A percentile compares a stretch with the other conserved stretches of the same genome.
Conservation (phyloP, 176 grass and related monocot species). For the Chrysopogon serrulatus region DNA sequence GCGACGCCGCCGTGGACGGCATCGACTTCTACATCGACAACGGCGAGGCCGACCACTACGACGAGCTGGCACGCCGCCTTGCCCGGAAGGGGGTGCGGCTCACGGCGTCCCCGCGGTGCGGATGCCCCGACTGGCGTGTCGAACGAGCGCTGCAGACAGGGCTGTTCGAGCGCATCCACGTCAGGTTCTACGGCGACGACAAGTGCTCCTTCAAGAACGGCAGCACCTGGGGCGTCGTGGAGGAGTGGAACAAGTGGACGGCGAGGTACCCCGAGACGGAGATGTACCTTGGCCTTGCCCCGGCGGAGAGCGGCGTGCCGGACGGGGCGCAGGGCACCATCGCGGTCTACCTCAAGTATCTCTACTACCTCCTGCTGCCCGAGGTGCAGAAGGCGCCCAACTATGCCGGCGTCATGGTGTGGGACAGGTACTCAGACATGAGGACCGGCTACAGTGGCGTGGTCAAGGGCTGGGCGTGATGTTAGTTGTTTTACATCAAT, state of each 20-base stretch:
- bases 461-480: too few species aligned
- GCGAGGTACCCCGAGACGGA: background rate
- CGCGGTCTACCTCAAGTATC: background rate
- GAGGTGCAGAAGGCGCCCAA: background rate
- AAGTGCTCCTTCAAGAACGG: conserved; percentile 17
- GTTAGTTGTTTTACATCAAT: too few species aligned
- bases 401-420: background rate
- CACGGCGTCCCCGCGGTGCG: conserved; percentile 45
- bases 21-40: too few species aligned
- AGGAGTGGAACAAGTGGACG: conserved; percentile 23
- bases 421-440: too few species aligned
- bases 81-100: background rate
- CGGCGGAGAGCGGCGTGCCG: background rate
- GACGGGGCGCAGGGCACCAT: background rate
- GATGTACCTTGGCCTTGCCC: background rate
- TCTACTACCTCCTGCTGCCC: background rate
- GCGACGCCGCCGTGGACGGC: too few species aligned
- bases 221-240: background rate
- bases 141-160: conserved; percentile 28
- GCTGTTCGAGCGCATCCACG: conserved; percentile 58
- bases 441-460: too few species aligned
- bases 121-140: conserved; percentile 30
- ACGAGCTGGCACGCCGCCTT: background rate
- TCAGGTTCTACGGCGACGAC: conserved; percentile 54
- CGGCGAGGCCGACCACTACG: background rate